A percentile compares a stretch with the other conserved stretches of the same genome.
These are phyloP conservation scores for Leccinum ochraceum DNA, from an alignment of 768 basidiomycete genomes.

Conservation along the genomic window DNA sequence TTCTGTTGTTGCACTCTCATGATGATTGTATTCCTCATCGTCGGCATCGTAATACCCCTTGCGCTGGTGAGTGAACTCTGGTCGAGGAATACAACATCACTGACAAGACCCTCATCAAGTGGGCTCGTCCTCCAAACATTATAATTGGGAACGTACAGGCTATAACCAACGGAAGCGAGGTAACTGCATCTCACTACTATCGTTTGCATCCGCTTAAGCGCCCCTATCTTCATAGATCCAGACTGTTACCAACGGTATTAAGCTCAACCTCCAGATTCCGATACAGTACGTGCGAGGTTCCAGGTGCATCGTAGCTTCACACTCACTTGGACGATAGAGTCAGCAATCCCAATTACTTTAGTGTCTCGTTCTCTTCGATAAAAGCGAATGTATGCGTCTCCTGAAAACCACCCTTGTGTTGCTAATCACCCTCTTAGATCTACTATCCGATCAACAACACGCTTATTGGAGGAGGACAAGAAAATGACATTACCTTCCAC, in stretches of 20 bases:
- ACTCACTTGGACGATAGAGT: slow-evolving; percentile 48
- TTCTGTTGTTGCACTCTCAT: slow-evolving; percentile 79
- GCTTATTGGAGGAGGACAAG: slow-evolving; percentile 61
- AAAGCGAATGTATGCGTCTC: slow-evolving; percentile 50
- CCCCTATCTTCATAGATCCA: slow-evolving; percentile 35
- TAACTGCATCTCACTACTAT: slow-evolving; percentile 30
- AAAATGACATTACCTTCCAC: slow-evolving; percentile 46
- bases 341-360: slow-evolving; percentile 80
- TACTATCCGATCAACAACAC: slow-evolving; percentile 76
- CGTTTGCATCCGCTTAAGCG: slow-evolving; percentile 21
- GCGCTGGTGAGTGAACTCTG: slow-evolving; percentile 52
- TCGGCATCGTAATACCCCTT: slow-evolving; percentile 66
- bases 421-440: slow-evolving; percentile 43
- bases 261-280: slow-evolving; percentile 61
- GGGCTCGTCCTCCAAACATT: slow-evolving; percentile 74
- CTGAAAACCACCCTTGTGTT: slow-evolving; percentile 4
- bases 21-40: slow-evolving; percentile 60
- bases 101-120: slow-evolving; percentile 44
- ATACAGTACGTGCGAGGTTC: slow-evolving; percentile 52
- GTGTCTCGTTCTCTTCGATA: slow-evolving; percentile 64
- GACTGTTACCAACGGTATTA: slow-evolving; percentile 43
- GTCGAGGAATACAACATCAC: neutral
- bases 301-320: neutral
- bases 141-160: slow-evolving; percentile 49
- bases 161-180: slow-evolving; percentile 44